Evolutionary conservation across 2,329 filamentous ascomycete genomes (phyloP), one percentile per base, ranked within the genome.

Genomic region (Lomentospora prolificans): DNA sequence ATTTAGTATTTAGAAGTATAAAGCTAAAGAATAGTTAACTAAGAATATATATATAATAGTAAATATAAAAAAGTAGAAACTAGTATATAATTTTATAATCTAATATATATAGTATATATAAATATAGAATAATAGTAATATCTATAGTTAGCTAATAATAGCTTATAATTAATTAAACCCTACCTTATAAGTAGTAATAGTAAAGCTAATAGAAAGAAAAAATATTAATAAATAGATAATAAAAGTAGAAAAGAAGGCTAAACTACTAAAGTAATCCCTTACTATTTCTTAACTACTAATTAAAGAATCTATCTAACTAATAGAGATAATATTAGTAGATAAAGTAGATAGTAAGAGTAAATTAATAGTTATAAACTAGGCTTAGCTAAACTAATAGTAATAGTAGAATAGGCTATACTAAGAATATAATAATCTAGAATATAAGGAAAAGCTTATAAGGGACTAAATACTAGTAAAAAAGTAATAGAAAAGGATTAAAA

Each of bases 1-100:
- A 50, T 33, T 48, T 56, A 44, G 8, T 19, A 44, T 52, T 56
- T 30, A 57, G 56, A 57, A 48, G 28, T 57, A 51, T 48, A 61
- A 36, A 57, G n/a, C n/a, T n/a, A n/a, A n/a, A n/a, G n/a, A n/a
- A n/a, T n/a, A n/a, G n/a, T n/a, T n/a, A n/a, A n/a, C n/a, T n/a
- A n/a, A n/a, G n/a, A n/a, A n/a, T n/a, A n/a, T n/a, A n/a, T n/a
- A n/a, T n/a, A n/a, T n/a, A n/a, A n/a, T n/a, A n/a, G n/a, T n/a
- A 44, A 9, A 44, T 44, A 44, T 7, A 33, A 7, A 33, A 7
- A 33, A 33, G 7, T 58, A 56, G 54, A 58, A 50, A 24, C 57
- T 59, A 33, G 46, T 56, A 50, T 55, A 31, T 33, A 56, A 39
- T 56, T 33, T 14, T 41, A 25, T n/a, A 46, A 4, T 28, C 24